Conservation (phyloP, 176 grass and related monocot genomes). For the Canna indica region DNA sequence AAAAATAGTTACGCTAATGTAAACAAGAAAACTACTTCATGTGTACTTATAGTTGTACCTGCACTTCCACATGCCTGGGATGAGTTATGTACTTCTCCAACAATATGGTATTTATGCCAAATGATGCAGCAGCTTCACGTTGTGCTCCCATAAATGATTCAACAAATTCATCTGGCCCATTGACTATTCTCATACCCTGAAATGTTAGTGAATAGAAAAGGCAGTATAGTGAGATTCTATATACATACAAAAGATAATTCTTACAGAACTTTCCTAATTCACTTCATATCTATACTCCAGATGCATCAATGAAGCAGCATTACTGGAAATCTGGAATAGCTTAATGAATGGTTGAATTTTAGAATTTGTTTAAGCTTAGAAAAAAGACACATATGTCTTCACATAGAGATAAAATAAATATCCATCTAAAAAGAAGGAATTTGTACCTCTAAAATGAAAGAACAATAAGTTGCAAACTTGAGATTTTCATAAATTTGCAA, state of each 20-base stretch:
- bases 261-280: not conserved
- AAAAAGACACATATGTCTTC: not conserved
- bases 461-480: not conserved
- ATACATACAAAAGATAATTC: not conserved
- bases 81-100: constrained; percentile 95
- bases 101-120: constrained; percentile 71
- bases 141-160: constrained; percentile 64
- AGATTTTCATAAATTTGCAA: not conserved
- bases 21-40: too few relatives aligned
- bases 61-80: constrained; percentile 87
- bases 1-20: too few relatives aligned
- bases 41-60: constrained; percentile 37
- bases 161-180: constrained; percentile 61
- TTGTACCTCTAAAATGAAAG: too few relatives aligned
- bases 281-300: not conserved
- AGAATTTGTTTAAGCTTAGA: not conserved
- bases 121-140: constrained; percentile 86
- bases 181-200: constrained; percentile 91
- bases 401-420: not conserved
- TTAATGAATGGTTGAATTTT: not conserved
- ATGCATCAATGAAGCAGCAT: not conserved
- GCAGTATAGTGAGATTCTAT: not conserved
- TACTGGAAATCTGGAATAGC: not conserved
- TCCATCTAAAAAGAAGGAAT: not conserved
- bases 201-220: constrained; percentile 15